Evolutionary conservation across 2,329 filamentous ascomycete genomes (phyloP).

Genomic region (Exophiala oligosperma): DNA sequence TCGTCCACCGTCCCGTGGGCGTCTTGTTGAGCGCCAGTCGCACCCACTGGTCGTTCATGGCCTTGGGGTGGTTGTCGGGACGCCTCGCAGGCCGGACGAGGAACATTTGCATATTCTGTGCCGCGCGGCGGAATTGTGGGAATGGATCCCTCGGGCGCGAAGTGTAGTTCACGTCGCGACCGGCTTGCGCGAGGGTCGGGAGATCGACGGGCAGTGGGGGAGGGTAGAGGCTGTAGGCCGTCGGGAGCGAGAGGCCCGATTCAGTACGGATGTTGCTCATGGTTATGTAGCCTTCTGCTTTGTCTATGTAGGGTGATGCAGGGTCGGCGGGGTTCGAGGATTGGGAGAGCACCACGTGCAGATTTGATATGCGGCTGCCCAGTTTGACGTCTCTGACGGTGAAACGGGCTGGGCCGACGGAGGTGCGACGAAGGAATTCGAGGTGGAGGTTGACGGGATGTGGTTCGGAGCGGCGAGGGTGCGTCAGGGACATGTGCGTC

Average conservation of each 20-base stretch:
- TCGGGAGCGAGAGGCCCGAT: constrained; percentile 56
- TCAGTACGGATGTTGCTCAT: constrained; percentile 63
- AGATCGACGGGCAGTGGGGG: constrained; percentile 36
- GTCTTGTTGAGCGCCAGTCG: constrained; percentile 50
- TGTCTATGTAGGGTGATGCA: constrained; percentile 30
- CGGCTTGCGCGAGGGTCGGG: constrained; percentile 32
- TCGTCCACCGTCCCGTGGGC: constrained; percentile 55
- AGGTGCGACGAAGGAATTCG: constrained; percentile 65
- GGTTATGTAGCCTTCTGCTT: constrained; percentile 65
- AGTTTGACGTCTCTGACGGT: constrained; percentile 64
- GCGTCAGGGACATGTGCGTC: constrained; percentile 58
- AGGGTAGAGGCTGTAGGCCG: constrained; percentile 53
- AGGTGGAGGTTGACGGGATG: constrained; percentile 65
- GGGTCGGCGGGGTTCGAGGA: constrained; percentile 25
- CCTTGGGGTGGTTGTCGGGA: constrained; percentile 23
- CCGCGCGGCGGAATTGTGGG: constrained; percentile 48
- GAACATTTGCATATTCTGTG: constrained; percentile 52
- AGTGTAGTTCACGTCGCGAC: constrained; percentile 47
- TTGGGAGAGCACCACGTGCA: constrained; percentile 60
- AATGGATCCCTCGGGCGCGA: constrained; percentile 37
- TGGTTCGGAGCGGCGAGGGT: constrained; percentile 51
- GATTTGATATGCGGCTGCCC: constrained; percentile 61
- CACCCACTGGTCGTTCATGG: constrained; percentile 65
- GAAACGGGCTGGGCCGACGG: constrained; percentile 57
- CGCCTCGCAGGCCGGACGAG: constrained; percentile 51